Evolutionary conservation across 257 asterid genomes (phyloP).

Genomic region (Oldenlandia corymbosa): DNA sequence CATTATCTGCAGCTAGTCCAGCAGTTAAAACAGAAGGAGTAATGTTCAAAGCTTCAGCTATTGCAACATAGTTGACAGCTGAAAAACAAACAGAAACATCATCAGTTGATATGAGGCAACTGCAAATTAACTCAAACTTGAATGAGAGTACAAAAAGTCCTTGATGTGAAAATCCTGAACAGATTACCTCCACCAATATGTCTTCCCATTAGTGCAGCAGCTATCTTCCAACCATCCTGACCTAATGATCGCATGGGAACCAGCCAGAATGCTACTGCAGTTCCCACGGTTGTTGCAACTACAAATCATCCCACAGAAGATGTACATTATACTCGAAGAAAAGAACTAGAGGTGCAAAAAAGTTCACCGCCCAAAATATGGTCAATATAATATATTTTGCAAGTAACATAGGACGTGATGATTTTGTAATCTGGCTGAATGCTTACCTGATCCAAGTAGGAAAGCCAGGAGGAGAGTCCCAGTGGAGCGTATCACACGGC

Average conservation of each 20-base stretch:
- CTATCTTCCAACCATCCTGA: constrained; percentile 85
- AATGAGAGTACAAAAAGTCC: background rate
- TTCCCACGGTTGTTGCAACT: constrained; percentile 90
- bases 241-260: constrained; percentile 94
- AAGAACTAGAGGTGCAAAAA: background rate
- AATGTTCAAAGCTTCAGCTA: constrained; percentile 75
- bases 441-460: constrained; percentile 84
- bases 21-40: constrained; percentile 91
- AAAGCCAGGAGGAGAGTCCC: constrained; percentile 76
- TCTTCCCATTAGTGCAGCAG: constrained; percentile 96
- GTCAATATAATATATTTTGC: too few species aligned
- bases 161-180: background rate
- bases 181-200: constrained; percentile 92
- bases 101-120: constrained; percentile 9
- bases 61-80: constrained; percentile 98
- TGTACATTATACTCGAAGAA: background rate
- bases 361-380: background rate
- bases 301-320: constrained; percentile 11
- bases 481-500: constrained; percentile 67
- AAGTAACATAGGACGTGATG: background rate
- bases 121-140: background rate
- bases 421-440: background rate
- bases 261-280: constrained; percentile 57
- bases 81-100: constrained; percentile 14
- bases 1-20: constrained; percentile 95